Evolutionary conservation across 306 rosid species (phyloP), one percentile per base, ranked within the genome.

Genomic region (Glycine latifolia): DNA sequence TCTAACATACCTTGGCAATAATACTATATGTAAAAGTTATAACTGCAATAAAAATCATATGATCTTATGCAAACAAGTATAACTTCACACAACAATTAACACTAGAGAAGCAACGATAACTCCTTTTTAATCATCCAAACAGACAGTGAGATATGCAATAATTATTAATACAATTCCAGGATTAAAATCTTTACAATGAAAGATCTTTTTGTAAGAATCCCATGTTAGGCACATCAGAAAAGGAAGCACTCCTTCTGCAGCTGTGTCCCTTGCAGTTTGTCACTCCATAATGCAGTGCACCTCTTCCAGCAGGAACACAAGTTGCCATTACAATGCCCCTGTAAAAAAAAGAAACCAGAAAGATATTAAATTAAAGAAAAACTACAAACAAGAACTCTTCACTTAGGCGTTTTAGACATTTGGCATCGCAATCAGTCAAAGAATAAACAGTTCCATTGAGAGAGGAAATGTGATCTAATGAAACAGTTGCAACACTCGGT

Each of bases 321-420:
- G 87, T 90, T 81, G 88, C 72, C 99, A 95, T 95, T 84, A 79
- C 82, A 79, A 85, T 73, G 67, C 77, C 75, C 79, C 87, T 85
- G 82, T 13, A 65, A 15, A 44, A 20, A 20, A 26, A 26, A 26
- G 61, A 84, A 71, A 73, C 20, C 46, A 83, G 58, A 66, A 65
- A 67, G 59, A 86, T 47, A 53, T 9, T 71, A 76, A 81, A 59
- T 41, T 50, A 75, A 44, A 35, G 86, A 76, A 81, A 56, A 11
- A 7, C 31, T 71, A 41, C 61, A 59, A 68, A 78, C 76, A 65
- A 62, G 39, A 62, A 54, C 20, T 60, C 62, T 74, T 67, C 44
- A 35, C 33, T 81, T 46, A 35, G 48, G 58, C 26, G 2, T 35
- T 67, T 17, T 20, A 5, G 16, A 66, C 56, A 50, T 73, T 46